phyloP scores from a whole-genome alignment of 2,329 filamentous ascomycete species.

The Trichoderma semiorbis region DNA sequence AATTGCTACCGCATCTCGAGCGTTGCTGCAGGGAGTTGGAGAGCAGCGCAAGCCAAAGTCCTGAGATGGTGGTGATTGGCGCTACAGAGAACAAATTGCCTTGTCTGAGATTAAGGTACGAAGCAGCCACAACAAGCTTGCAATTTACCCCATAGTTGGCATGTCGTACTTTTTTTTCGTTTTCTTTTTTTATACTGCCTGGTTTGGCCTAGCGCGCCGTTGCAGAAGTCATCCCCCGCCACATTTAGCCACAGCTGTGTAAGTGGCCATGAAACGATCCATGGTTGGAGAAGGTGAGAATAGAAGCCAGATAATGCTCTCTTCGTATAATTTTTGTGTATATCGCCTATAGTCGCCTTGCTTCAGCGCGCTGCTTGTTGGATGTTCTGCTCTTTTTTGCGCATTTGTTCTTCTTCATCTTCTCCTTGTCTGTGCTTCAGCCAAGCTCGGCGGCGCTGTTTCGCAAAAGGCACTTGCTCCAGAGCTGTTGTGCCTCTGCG shows the following conservation, averaged over 20 bases:
- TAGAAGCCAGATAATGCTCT: slow-evolving; percentile 1
- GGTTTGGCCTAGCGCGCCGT: background rate
- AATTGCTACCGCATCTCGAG: slow-evolving; percentile 13
- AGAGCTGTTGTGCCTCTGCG: background rate
- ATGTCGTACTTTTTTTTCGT: background rate
- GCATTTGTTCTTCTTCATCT: background rate
- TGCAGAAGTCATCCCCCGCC: background rate
- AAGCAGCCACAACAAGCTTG: background rate
- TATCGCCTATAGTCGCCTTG: background rate
- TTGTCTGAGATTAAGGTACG: background rate
- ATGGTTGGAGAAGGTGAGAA: background rate
- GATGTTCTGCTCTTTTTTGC: background rate
- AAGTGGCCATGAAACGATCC: background rate
- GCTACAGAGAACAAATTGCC: slow-evolving; percentile 3
- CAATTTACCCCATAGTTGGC: slow-evolving; percentile 4
- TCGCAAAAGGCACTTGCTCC: background rate
- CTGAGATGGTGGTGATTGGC: background rate
- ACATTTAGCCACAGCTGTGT: slow-evolving; percentile 17
- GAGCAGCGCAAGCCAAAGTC: background rate
- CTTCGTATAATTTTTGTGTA: background rate
- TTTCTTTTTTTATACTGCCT: background rate
- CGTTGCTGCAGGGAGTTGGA: background rate
- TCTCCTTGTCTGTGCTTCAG: background rate
- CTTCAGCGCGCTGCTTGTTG: background rate
- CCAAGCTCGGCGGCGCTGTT: slow-evolving; percentile 12